These are phyloP conservation scores for Phialophora verrucosa DNA, from an alignment of 2,329 filamentous ascomycete genomes.

Conservation along the genomic window DNA sequence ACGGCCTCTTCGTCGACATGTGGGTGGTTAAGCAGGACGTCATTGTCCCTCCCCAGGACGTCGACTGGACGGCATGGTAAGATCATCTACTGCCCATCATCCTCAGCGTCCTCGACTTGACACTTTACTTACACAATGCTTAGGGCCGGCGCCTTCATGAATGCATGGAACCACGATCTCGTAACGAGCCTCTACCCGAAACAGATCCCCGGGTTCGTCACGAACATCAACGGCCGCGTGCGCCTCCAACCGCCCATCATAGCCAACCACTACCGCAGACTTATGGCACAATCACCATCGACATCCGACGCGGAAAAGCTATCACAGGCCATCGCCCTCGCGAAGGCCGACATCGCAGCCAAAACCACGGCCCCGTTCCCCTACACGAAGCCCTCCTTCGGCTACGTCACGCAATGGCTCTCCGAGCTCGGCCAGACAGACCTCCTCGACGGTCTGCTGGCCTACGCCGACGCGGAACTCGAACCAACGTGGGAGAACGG, in stretches of 20 bases:
- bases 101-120: neutral
- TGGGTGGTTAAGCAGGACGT: conserved; percentile 42
- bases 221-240: conserved; percentile 37
- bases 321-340: conserved; percentile 11
- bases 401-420: conserved; percentile 44
- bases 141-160: conserved; percentile 46
- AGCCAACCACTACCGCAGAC: conserved; percentile 40
- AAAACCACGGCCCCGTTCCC: conserved; percentile 7
- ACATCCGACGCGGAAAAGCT: conserved; percentile 15
- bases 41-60: conserved; percentile 29
- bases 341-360: conserved; percentile 17
- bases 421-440: conserved; percentile 38
- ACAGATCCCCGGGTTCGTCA: conserved; percentile 42
- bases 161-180: conserved; percentile 47
- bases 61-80: conserved; percentile 43
- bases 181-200: conserved; percentile 40
- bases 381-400: conserved; percentile 40
- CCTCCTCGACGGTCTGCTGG: conserved; percentile 26
- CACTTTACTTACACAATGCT: neutral
- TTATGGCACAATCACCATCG: conserved; percentile 20
- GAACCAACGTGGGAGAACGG: conserved; percentile 32
- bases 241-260: conserved; percentile 37
- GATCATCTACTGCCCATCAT: conserved; percentile 27
- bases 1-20: conserved; percentile 41
- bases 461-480: conserved; percentile 27